Percentiles rank a stretch among this genome's conserved stretches.
phyloP scores from a whole-genome alignment of 371 early-diverging fungal species.

The Lichtheimia hyalospora region DNA sequence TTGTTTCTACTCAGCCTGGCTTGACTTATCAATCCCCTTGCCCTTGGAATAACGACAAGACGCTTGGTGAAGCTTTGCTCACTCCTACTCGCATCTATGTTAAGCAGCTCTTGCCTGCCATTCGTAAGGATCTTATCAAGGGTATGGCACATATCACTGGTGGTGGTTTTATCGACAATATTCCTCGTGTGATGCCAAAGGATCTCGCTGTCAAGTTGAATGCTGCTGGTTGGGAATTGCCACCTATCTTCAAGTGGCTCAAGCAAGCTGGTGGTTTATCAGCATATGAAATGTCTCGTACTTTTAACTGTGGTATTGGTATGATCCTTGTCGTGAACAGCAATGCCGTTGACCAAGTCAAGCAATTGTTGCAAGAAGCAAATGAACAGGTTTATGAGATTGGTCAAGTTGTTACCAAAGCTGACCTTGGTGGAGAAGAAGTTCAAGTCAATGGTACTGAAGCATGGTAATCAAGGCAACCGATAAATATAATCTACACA shows the following conservation, averaged over 20 bases:
- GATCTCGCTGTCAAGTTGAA: slow-evolving; percentile 77
- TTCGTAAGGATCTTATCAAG: slow-evolving; percentile 80
- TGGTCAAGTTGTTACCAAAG: slow-evolving; percentile 60
- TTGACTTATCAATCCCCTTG: slow-evolving; percentile 77
- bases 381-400: slow-evolving; percentile 68
- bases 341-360: slow-evolving; percentile 64
- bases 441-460: slow-evolving; percentile 59
- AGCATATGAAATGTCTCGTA: slow-evolving; percentile 87
- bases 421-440: slow-evolving; percentile 56
- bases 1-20: slow-evolving; percentile 72
- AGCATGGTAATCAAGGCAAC: slow-evolving; percentile 33
- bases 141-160: slow-evolving; percentile 98
- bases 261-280: slow-evolving; percentile 85
- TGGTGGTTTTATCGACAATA: slow-evolving; percentile 96
- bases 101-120: slow-evolving; percentile 82
- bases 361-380: slow-evolving; percentile 53
- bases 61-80: slow-evolving; percentile 84
- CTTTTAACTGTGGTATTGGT: slow-evolving; percentile 98
- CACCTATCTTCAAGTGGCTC: slow-evolving; percentile 94
- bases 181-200: slow-evolving; percentile 93
- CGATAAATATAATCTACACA: too few species aligned
- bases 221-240: slow-evolving; percentile 78
- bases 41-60: slow-evolving; percentile 73
- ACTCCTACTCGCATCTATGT: slow-evolving; percentile 96
- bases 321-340: slow-evolving; percentile 89